A percentile compares a stretch with the other conserved stretches of the same genome.
phyloP scores from a whole-genome alignment of 2,329 filamentous ascomycete genomes.

The Pseudomassariella vexata region DNA sequence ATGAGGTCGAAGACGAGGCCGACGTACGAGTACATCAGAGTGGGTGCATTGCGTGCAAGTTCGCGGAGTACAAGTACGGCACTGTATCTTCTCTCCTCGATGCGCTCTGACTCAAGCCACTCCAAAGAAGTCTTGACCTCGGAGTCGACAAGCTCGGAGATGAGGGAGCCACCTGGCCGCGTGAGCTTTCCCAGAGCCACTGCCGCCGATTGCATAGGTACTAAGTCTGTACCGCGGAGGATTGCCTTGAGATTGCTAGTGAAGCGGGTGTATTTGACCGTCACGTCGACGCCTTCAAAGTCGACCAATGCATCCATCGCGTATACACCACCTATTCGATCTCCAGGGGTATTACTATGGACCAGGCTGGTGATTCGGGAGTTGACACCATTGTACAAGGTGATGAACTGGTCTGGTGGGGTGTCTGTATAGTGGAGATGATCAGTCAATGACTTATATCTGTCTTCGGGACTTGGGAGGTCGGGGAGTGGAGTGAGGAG shows the following conservation, averaged over 20 bases:
- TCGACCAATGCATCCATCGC: constrained; percentile 91
- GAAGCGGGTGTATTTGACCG: constrained; percentile 90
- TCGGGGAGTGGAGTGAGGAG: too few relatives aligned
- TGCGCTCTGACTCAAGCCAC: constrained; percentile 91
- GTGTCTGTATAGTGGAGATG: constrained; percentile 50
- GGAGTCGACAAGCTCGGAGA: constrained; percentile 91
- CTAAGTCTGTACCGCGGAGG: constrained; percentile 83
- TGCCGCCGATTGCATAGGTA: constrained; percentile 85
- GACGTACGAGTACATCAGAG: constrained; percentile 91
- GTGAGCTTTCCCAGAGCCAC: constrained; percentile 85
- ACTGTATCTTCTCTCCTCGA: constrained; percentile 89
- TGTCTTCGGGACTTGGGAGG: too few relatives aligned
- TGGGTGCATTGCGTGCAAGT: constrained; percentile 86
- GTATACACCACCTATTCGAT: constrained; percentile 86
- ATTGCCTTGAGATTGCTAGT: constrained; percentile 84
- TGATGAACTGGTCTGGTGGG: constrained; percentile 68
- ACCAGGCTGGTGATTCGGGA: constrained; percentile 58
- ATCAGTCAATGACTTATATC: constrained; percentile 11
- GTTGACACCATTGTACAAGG: constrained; percentile 52
- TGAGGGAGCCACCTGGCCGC: constrained; percentile 85
- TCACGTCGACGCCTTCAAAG: constrained; percentile 91
- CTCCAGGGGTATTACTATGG: constrained; percentile 78
- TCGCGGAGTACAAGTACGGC: constrained; percentile 88
- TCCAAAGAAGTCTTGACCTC: constrained; percentile 95
- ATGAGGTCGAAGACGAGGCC: constrained; percentile 93